Percentiles rank a stretch among this genome's conserved stretches.
Conservation (phyloP, 1,284 basidiomycete species). For the Boletus holoroseus region DNA sequence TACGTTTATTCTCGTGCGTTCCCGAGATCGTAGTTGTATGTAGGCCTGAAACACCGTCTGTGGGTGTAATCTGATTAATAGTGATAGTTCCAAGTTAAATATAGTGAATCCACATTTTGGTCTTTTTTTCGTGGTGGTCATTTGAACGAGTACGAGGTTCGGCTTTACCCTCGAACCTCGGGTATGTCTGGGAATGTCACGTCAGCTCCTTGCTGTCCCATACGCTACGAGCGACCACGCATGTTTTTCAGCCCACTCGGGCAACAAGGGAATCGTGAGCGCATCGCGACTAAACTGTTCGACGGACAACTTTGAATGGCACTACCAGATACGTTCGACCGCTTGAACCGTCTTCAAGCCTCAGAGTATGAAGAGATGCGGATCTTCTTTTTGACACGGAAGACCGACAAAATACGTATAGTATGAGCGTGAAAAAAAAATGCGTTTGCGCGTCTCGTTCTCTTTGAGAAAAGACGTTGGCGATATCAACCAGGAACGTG, state of each 20-base stretch:
- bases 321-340: neutral
- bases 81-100: neutral
- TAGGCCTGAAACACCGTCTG: neutral
- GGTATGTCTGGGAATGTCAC: neutral
- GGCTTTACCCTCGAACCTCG: neutral
- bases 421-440: neutral
- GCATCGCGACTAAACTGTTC: neutral
- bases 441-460: neutral
- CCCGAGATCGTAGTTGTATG: neutral
- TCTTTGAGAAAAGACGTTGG: conserved; percentile 6
- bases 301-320: neutral
- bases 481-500: conserved; percentile 13
- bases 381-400: neutral
- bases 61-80: neutral
- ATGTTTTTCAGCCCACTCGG: conserved; percentile 2
- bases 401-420: neutral
- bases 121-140: neutral
- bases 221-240: neutral
- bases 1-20: conserved; percentile 1
- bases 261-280: neutral
- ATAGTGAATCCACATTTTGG: neutral
- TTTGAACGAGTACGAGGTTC: neutral
- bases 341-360: neutral
- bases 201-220: neutral
- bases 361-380: neutral